Evolutionary conservation across 1,284 basidiomycete species (phyloP), one percentile per base, ranked within the genome.

Genomic region (Cutaneotrichosporon dermatis): DNA sequence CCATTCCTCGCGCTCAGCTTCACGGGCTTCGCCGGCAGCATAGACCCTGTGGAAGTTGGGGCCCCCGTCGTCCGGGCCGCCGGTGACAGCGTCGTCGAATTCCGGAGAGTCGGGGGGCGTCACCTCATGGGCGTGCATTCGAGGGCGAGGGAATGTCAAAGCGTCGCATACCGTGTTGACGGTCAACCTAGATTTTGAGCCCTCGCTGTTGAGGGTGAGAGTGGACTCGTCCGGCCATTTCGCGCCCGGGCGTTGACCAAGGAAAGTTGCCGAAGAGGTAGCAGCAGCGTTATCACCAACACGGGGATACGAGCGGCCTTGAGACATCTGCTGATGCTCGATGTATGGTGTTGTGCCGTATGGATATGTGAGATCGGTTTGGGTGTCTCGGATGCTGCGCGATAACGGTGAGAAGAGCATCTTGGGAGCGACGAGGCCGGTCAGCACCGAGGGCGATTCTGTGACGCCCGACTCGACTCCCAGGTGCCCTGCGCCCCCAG

Each of bases 391-490:
- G 25, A 72, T 57, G 44, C 69, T 66, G 2, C 73, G 63, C 11
- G 65, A 58, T 12, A 74, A 45, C 4, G 74, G 74, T 1, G 74
- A 75, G 62, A 76, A 74, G 34, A 74, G 66, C 59, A 76, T 65
- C 50, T 67, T 73, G 1, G 68, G 71, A 11, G 66, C 70, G 1
- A 57, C 43, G 8, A 74, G 63, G 12, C 74, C 74, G 8, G 74
- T 73, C 7, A 67, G 65, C 9, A 76, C 73, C 4, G 73, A 74
- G 4, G 67, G 63, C 3, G 67, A 69, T 3, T 69, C 65, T 2
- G 68, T 66, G 1, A 74, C 55, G 10, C 62, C 41, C 12, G n/a
- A 48, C 10, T 25, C 25, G 25, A 25, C 37, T 51, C 25, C 41
- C 33, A n/a, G 41, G 25, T 25, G 25, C 25, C 25, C 36, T 10